These are phyloP conservation scores for Carex parvula DNA, from an alignment of 176 grass and related monocot genomes.

Conservation along the genomic window DNA sequence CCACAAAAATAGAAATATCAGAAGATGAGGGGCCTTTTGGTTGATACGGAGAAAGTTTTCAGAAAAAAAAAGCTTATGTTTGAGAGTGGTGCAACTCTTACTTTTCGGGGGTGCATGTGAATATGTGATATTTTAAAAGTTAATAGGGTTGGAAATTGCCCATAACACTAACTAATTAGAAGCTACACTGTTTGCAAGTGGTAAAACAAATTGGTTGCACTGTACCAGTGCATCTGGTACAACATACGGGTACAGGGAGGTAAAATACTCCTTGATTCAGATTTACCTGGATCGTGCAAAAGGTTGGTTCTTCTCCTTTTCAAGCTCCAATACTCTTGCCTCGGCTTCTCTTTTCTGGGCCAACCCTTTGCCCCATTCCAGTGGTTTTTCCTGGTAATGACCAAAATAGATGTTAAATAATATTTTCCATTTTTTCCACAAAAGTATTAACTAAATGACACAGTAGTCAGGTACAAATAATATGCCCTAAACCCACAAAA, in stretches of 20 bases:
- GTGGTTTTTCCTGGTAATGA: slow-evolving; percentile 51
- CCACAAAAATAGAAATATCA: slow-evolving; percentile 10
- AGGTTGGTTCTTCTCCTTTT: slow-evolving; percentile 69
- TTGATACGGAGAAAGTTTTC: neutral
- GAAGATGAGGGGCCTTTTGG: neutral
- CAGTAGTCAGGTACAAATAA: slow-evolving; percentile 22
- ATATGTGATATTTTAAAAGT: neutral
- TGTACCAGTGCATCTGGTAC: neutral
- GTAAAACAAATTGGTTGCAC: neutral
- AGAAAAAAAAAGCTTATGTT: neutral
- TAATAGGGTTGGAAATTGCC: too few species aligned
- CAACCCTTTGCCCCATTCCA: slow-evolving; percentile 94
- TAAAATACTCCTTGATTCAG: neutral
- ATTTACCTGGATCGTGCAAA: slow-evolving; percentile 84
- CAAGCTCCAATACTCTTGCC: slow-evolving; percentile 51
- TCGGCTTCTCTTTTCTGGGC: slow-evolving; percentile 91
- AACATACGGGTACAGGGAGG: neutral
- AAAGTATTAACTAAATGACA: slow-evolving; percentile 17
- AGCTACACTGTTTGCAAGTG: neutral
- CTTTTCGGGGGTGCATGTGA: neutral
- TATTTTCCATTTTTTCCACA: neutral
- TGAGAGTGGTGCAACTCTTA: neutral
- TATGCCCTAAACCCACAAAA: neutral
- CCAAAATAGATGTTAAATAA: slow-evolving; percentile 16
- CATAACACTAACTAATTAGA: neutral